Percentiles rank a stretch among this genome's conserved stretches.
Evolutionary conservation across 2,329 filamentous ascomycete genomes (phyloP).

Genomic region (Orbilia blumenaviensis): DNA sequence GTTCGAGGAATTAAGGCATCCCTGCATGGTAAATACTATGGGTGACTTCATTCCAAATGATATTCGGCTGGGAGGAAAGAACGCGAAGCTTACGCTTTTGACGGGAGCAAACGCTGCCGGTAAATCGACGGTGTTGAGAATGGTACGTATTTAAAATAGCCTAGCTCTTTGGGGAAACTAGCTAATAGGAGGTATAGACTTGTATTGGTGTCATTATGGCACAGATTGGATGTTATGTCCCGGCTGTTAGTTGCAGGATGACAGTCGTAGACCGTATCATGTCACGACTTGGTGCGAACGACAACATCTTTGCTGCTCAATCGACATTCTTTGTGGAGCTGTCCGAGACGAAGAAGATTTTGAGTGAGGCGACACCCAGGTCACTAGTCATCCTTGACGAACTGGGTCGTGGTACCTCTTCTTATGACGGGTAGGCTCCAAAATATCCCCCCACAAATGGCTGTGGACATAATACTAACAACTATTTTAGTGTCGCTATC

Average conservation of each 20-base stretch:
- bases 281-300: slow-evolving; percentile 95
- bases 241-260: slow-evolving; percentile 79
- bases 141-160: slow-evolving; percentile 70
- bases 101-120: slow-evolving; percentile 97
- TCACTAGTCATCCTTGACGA: slow-evolving; percentile 93
- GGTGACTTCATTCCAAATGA: slow-evolving; percentile 97
- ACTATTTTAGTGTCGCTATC: slow-evolving; percentile 75
- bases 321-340: slow-evolving; percentile 98
- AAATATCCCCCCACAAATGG: not conserved
- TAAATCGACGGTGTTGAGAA: slow-evolving; percentile 93
- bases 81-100: slow-evolving; percentile 84
- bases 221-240: slow-evolving; percentile 92
- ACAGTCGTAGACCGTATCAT: slow-evolving; percentile 97
- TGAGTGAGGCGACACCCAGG: slow-evolving; percentile 85
- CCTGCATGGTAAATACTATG: slow-evolving; percentile 84
- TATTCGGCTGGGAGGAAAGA: slow-evolving; percentile 81
- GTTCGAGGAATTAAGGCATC: slow-evolving; percentile 90
- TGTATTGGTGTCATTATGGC: slow-evolving; percentile 97
- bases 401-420: slow-evolving; percentile 90
- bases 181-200: slow-evolving; percentile 66
- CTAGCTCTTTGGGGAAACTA: not conserved
- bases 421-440: slow-evolving; percentile 74
- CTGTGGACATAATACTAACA: slow-evolving; percentile 12
- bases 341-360: slow-evolving; percentile 87
- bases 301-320: slow-evolving; percentile 98